Percentiles rank a stretch among this genome's conserved stretches.
Conservation (phyloP, 2,329 filamentous ascomycete genomes). For the Hymenoscyphus repandus region DNA sequence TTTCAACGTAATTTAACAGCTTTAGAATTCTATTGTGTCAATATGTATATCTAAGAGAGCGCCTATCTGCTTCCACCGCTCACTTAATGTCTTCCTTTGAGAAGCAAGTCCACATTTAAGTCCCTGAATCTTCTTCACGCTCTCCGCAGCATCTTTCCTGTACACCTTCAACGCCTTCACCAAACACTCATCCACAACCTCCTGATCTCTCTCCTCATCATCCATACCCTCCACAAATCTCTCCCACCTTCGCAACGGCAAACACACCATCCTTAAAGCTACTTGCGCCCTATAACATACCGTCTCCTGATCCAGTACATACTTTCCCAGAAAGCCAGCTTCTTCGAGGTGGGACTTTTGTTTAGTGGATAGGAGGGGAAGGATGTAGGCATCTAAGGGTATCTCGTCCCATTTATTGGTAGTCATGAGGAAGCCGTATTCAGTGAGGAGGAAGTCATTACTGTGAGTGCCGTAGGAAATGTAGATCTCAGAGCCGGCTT, state of each 20-base stretch:
- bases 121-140: not conserved
- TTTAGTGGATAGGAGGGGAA: constrained; percentile 19
- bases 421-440: constrained; percentile 43
- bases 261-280: constrained; percentile 39
- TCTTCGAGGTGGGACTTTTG: constrained; percentile 40
- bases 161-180: constrained; percentile 20
- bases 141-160: not conserved
- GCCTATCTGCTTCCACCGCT: constrained; percentile 4
- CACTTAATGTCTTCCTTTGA: constrained; percentile 1
- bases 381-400: constrained; percentile 25
- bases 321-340: constrained; percentile 44
- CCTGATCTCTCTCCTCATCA: constrained; percentile 41
- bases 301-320: constrained; percentile 44
- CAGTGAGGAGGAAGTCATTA: constrained; percentile 67
- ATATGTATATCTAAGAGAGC: not conserved
- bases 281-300: constrained; percentile 53
- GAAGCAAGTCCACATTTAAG: not conserved
- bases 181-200: constrained; percentile 36
- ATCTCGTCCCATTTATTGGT: constrained; percentile 29
- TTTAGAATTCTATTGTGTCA: constrained; percentile 3
- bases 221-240: constrained; percentile 41
- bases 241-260: constrained; percentile 38
- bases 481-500: constrained; percentile 57
- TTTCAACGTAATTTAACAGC: no score
- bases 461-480: constrained; percentile 66